phyloP scores from a whole-genome alignment of 2,329 filamentous ascomycete genomes.

The Rachicladosporium sp. region DNA sequence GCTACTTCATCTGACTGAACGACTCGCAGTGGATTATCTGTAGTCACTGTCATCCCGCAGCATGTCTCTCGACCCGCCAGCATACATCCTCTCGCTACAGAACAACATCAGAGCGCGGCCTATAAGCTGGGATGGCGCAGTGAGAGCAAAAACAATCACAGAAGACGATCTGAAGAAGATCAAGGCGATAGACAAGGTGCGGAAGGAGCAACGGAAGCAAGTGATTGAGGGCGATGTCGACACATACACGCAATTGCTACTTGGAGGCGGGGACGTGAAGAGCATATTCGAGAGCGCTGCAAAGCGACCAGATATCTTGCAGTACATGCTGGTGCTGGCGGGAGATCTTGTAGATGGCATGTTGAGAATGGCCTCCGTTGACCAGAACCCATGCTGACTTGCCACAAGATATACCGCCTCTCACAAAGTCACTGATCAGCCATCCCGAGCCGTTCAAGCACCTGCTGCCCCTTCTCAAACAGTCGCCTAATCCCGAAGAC shows the following conservation, averaged over 20 bases:
- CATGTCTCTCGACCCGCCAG: conserved; percentile 88
- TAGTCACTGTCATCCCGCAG: conserved; percentile 6
- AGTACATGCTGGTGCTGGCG: conserved; percentile 85
- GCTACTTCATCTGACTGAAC: background rate
- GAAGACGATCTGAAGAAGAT: conserved; percentile 92
- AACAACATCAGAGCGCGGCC: conserved; percentile 94
- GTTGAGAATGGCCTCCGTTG: conserved; percentile 2
- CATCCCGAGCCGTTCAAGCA: conserved; percentile 60
- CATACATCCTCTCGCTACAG: conserved; percentile 77
- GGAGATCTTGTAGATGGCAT: conserved; percentile 77
- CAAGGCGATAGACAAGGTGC: conserved; percentile 90
- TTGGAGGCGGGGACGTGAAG: conserved; percentile 52
- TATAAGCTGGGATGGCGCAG: conserved; percentile 95
- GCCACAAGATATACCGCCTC: conserved; percentile 57
- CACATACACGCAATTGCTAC: conserved; percentile 68
- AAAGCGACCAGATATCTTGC: conserved; percentile 79
- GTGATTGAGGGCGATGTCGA: conserved; percentile 68
- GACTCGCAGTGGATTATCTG: no score
- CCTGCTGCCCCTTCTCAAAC: conserved; percentile 71
- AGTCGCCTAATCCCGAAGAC: conserved; percentile 73
- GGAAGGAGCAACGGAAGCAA: conserved; percentile 78
- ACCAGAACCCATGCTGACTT: background rate
- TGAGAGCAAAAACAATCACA: conserved; percentile 83
- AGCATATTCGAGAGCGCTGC: conserved; percentile 77
- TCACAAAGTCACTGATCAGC: conserved; percentile 64